Evolutionary conservation across 441 rosid species (phyloP), one percentile per base, ranked within the genome.

Genomic region (Syzygium syzygioides): DNA sequence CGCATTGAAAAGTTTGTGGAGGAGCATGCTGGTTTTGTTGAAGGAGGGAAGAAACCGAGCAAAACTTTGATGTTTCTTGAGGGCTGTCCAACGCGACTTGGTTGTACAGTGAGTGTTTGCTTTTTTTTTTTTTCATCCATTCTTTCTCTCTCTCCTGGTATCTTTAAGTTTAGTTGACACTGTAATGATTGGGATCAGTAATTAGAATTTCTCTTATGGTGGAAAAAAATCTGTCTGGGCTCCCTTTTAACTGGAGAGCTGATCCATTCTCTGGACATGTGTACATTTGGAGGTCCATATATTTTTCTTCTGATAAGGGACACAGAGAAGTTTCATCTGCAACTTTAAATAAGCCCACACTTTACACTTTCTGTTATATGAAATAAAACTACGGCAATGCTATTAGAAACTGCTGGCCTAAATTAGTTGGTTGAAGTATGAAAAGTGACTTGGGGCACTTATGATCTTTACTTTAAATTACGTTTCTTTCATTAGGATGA

Each of bases 41-140:
- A 98, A 89, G 96, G 96, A 55, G 98, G 96, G 60, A 97, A 95
- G 92, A 94, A 91, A 87, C 96, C 96, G 71, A 94, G 93, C 90
- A 98, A 96, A 92, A 97, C 99, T 62, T 92, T 98, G 92, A 96
- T 98, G 99, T 97, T 97, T 89, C 89, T 98, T 86, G 98, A 97
- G 91, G 99, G 99, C 80, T 98, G 96, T 88, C 96, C 97, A 54
- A 95, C 95, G 57, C 95, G 91, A 89, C 91, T 95, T 85, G 99
- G 98, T 86, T 98, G 98, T 92, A 98, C 99, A 60, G 99, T 98
- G 89, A 96, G 99, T 96, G 10, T 71, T 45, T 37, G 53, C n/a
- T 14, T 71, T 66, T 14, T 48, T 23, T 76, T 62, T 6, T 45
- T 17, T 45, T 89, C 34, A 9, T 30, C 23, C 28, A 20, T 19